Conservation (phyloP, 1,284 basidiomycete genomes). For the Puccinia brachypodii region DNA sequence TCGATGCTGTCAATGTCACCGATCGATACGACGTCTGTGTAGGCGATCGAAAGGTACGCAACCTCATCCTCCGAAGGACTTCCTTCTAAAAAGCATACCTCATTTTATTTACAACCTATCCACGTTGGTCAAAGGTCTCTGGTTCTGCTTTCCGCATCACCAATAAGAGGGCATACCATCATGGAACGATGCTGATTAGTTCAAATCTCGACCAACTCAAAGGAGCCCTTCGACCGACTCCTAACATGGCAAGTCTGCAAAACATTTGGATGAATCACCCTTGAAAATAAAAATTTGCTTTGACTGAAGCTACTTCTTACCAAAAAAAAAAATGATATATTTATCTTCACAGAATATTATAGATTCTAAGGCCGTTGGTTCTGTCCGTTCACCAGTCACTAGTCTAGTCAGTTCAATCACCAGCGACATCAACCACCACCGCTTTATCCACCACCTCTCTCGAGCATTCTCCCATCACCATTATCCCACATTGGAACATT, state of each 20-base stretch:
- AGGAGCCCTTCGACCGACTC: slow-evolving; percentile 64
- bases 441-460: slow-evolving; percentile 72
- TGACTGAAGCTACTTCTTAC: too few species aligned
- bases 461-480: slow-evolving; percentile 71
- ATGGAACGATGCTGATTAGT: slow-evolving; percentile 98
- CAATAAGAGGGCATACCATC: slow-evolving; percentile 87
- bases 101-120: neutral
- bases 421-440: slow-evolving; percentile 66
- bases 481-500: slow-evolving; percentile 16
- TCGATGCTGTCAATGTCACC: slow-evolving; percentile 73
- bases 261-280: neutral
- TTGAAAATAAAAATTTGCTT: neutral
- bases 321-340: neutral
- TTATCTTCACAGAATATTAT: slow-evolving; percentile 67
- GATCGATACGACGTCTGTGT: slow-evolving; percentile 88
- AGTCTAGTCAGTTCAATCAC: slow-evolving; percentile 69
- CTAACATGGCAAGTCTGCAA: slow-evolving; percentile 65
- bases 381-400: slow-evolving; percentile 85
- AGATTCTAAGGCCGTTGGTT: slow-evolving; percentile 80
- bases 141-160: slow-evolving; percentile 98
- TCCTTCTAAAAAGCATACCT: neutral
- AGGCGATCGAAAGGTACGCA: slow-evolving; percentile 79
- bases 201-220: slow-evolving; percentile 72
- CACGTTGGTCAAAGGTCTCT: slow-evolving; percentile 77
- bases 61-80: slow-evolving; percentile 33